phyloP scores from a whole-genome alignment of 1,284 basidiomycete species.

The Ganoderma lucidum region DNA sequence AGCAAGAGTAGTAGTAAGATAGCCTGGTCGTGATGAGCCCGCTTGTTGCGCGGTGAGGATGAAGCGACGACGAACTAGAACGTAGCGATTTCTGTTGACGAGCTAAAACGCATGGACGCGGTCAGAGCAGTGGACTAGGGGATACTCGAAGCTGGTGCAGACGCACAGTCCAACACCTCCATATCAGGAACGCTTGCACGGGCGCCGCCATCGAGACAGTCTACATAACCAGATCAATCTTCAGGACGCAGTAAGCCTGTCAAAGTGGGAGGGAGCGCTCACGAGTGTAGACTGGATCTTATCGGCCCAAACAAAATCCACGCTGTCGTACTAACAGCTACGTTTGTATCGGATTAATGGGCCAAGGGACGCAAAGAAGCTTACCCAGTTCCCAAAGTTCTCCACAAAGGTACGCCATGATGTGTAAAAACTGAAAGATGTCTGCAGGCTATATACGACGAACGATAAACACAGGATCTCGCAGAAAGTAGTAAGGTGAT shows the following conservation, averaged over 20 bases:
- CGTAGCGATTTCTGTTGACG: conserved; percentile 29
- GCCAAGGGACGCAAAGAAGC: not conserved
- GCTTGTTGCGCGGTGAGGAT: not conserved
- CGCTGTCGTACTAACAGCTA: conserved; percentile 26
- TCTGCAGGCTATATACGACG: conserved; percentile 35
- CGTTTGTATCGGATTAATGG: not conserved
- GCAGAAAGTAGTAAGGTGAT: not conserved
- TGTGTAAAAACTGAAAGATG: conserved; percentile 35
- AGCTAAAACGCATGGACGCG: conserved; percentile 27
- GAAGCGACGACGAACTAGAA: conserved; percentile 33
- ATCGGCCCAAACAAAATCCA: conserved; percentile 38
- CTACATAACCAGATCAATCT: conserved; percentile 21
- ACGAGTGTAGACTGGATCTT: conserved; percentile 39
- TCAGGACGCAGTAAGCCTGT: not conserved
- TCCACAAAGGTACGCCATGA: conserved; percentile 38
- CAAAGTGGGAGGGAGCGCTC: not conserved
- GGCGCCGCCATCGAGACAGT: conserved; percentile 41
- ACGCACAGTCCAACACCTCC: conserved; percentile 43
- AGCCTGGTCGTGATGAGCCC: conserved; percentile 23
- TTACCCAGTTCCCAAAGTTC: conserved; percentile 38
- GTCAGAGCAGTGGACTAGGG: not conserved
- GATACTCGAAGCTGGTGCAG: too few relatives aligned
- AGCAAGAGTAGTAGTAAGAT: conserved; percentile 33
- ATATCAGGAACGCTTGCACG: conserved; percentile 43
- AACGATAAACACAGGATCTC: not conserved